These are phyloP conservation scores for Lithocarpus polystachyus DNA, from an alignment of 306 rosid genomes.

Conservation along the genomic window DNA sequence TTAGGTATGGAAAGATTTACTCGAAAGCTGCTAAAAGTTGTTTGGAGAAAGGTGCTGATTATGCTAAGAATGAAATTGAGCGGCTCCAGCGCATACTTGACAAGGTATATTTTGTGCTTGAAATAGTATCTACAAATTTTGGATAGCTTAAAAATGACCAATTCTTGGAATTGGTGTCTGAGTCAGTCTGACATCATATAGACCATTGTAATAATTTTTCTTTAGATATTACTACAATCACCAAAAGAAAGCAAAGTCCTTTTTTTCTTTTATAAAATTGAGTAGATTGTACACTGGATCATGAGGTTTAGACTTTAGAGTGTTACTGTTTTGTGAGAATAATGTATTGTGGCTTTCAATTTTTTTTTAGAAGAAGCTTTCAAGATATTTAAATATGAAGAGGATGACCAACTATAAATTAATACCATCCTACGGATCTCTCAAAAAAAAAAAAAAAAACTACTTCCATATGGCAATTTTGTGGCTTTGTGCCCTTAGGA, in stretches of 20 bases:
- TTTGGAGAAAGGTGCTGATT: conserved; percentile 73
- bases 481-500: background rate
- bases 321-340: background rate
- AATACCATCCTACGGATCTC: too few species aligned
- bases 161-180: background rate
- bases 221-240: too few species aligned
- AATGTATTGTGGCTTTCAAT: background rate
- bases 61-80: conserved; percentile 81
- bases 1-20: conserved; percentile 83
- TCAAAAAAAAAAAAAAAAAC: background rate
- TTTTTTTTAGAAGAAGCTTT: too few species aligned
- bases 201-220: background rate
- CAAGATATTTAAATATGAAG: background rate
- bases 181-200: too few species aligned
- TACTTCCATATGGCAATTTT: background rate
- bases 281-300: background rate
- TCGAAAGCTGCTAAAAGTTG: conserved; percentile 72
- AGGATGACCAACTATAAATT: background rate
- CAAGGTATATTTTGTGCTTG: conserved; percentile 45
- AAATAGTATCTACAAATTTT: background rate
- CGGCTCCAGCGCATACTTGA: conserved; percentile 85
- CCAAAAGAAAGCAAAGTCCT: too few species aligned
- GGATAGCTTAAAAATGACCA: background rate
- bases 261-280: background rate
- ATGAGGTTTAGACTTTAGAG: background rate